Base-by-base conservation (phyloP, 345 rosid genomes). In the Populus ilicifolia region DNA sequence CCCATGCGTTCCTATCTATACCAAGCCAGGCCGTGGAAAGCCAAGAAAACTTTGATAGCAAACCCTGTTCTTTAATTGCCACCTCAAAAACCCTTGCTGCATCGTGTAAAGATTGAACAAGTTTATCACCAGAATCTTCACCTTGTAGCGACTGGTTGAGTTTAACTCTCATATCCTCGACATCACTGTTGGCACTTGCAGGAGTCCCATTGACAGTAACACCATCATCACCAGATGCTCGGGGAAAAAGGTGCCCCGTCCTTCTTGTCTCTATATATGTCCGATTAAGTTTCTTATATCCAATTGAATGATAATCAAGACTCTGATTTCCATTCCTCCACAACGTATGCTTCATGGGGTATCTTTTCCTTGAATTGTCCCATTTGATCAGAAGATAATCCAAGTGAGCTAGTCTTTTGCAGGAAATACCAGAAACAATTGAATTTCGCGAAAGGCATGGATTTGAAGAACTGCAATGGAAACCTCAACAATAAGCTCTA, bases 21-120 rank as follows among this genome's bases (percentile, higher is more conserved):
- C 98, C 97, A 65, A 93, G 90, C 98, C 97, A 96, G 46, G 94
- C 90, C 27, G 90, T 87, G 62, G 99, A 87, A 77, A 96, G 88
- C 99, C 99, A 96, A 25, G 93, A 80, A 44, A 91, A 76, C 61
- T 83, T 93, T 10, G 94, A 88, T 48, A 80, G 75, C 2, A 82
- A 86, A 25, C 83, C 84, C 72, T 87, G 89, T 54, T 90, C 90
- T 80, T 82, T 90, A 82, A 91, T 86, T 5, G 92, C 89, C 80
- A 93, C 78, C 86, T 93, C 98, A 87, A 93, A 90, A 75, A 83
- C 86, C 83, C 98, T 90, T 29, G 98, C 98, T 54, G 93, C 90
- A 69, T 93, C 96, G 80, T 96, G 93, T 73, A 96, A 79, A 81
- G 89, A 86, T 76, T 96, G 97, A 80, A 93, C 88, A 75, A 96